Percentiles rank a stretch among this genome's conserved stretches.
phyloP scores from a whole-genome alignment of 306 rosid species.

The Castanopsis chinensis region DNA sequence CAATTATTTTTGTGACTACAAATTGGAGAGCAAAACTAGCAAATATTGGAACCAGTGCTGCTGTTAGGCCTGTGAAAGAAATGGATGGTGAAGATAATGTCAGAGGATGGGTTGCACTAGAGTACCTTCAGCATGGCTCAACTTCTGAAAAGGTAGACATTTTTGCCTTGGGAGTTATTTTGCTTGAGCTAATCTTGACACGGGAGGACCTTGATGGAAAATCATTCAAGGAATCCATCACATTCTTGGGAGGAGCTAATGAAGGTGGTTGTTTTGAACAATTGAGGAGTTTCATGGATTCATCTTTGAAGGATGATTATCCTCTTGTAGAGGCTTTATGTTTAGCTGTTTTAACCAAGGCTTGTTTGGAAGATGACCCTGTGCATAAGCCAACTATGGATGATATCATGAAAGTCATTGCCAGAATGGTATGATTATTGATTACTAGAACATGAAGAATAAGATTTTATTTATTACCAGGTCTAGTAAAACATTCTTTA shows the following conservation, averaged over 20 bases:
- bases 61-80: slow-evolving; percentile 1
- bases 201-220: slow-evolving; percentile 48
- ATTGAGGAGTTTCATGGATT: slow-evolving; percentile 59
- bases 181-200: slow-evolving; percentile 65
- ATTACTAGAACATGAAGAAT: neutral
- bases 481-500: neutral
- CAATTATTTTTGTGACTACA: slow-evolving; percentile 50
- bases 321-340: slow-evolving; percentile 56
- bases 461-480: neutral
- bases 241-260: slow-evolving; percentile 49
- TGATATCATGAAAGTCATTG: slow-evolving; percentile 63
- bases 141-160: slow-evolving; percentile 54
- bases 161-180: slow-evolving; percentile 63
- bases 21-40: slow-evolving; percentile 57
- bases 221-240: slow-evolving; percentile 40
- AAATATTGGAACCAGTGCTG: slow-evolving; percentile 36
- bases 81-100: neutral
- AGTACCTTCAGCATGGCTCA: slow-evolving; percentile 15
- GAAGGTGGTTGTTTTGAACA: slow-evolving; percentile 63
- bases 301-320: slow-evolving; percentile 50
- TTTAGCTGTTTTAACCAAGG: slow-evolving; percentile 57
- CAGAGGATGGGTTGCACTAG: slow-evolving; percentile 41
- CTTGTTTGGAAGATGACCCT: slow-evolving; percentile 69
- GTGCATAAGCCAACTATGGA: slow-evolving; percentile 58
- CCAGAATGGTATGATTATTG: slow-evolving; percentile 41